Conservation (phyloP, 2,329 filamentous ascomycete genomes). For the Phialophora chinensis region DNA sequence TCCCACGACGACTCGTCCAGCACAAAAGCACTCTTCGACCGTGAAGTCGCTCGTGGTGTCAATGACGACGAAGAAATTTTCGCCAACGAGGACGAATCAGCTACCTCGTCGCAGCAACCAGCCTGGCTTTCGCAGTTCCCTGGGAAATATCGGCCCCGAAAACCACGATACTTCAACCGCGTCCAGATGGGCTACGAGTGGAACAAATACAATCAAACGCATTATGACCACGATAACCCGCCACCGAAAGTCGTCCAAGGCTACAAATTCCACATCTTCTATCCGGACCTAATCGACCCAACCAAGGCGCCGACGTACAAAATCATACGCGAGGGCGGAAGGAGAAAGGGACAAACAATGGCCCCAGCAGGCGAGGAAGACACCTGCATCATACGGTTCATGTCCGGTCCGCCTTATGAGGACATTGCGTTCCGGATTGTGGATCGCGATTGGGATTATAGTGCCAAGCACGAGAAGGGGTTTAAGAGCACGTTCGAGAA, state of each 20-base stretch:
- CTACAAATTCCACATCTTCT: conserved; percentile 99
- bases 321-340: conserved; percentile 90
- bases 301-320: conserved; percentile 92
- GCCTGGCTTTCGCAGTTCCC: conserved; percentile 59
- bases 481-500: conserved; percentile 98
- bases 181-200: conserved; percentile 99
- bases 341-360: conserved; percentile 87
- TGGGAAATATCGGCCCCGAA: conserved; percentile 83
- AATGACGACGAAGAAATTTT: conserved; percentile 97
- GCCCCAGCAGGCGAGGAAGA: conserved; percentile 94
- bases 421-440: conserved; percentile 97
- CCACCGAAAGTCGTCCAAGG: conserved; percentile 98
- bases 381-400: conserved; percentile 94
- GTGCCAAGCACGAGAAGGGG: conserved; percentile 88
- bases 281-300: conserved; percentile 95
- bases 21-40: conserved; percentile 86
- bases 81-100: conserved; percentile 71
- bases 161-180: conserved; percentile 95
- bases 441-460: conserved; percentile 99
- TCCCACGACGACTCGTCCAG: conserved; percentile 44
- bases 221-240: conserved; percentile 98
- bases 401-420: conserved; percentile 93
- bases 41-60: conserved; percentile 88
- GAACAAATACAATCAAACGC: conserved; percentile 99
- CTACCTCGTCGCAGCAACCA: conserved; percentile 51